Base-by-base conservation (phyloP, 495 filamentous ascomycete genomes). In the Alectoria sarmentosa region DNA sequence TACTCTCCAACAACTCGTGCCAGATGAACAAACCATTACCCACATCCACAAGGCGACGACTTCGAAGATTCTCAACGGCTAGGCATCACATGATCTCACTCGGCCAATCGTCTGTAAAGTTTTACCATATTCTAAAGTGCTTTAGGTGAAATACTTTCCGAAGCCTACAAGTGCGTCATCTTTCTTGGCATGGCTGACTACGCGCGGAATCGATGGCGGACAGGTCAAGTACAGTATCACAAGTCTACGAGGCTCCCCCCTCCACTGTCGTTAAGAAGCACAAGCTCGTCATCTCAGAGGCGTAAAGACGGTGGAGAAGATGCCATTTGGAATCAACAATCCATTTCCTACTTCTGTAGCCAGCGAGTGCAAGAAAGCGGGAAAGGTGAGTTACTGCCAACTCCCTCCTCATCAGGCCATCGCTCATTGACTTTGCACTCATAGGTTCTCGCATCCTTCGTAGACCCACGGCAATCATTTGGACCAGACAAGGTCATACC, bases 401-500 rank as follows among this genome's bases (percentile, higher is more conserved):
- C 52, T 55, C 23, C 3, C 48, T 2, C 30, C 21, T 37, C 36
- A 3, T 28, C 44, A 58, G 23, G 26, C 30, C 13, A 41, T 7
- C 21, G n/a, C 7, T 46, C 21, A 61, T 55, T 60, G 48, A 68
- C 49, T 58, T 55, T 14, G 38, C 32, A 8, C 19, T 30, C 5
- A 39, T 21, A 71, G 69, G 97, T 98, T 69, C 84, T 98, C 56
- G 83, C 90, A 46, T 96, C 93, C 7, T 98, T 98, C 70, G 83
- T 98, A 69, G 94, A 98, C 72, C 95, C 94, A 23, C 84, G 84
- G 68, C 94, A 98, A 81, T 80, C 95, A 17, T 97, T 98, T 74
- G 91, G 93, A 6, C 94, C 94, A 41, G 94, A 98, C 74, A 98
- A 98, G 76, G 85, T 98, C 72, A 98, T 98, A 73, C 94, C 94